Evolutionary conservation across 257 asterid genomes (phyloP).

Genomic region (Asclepias syriaca): DNA sequence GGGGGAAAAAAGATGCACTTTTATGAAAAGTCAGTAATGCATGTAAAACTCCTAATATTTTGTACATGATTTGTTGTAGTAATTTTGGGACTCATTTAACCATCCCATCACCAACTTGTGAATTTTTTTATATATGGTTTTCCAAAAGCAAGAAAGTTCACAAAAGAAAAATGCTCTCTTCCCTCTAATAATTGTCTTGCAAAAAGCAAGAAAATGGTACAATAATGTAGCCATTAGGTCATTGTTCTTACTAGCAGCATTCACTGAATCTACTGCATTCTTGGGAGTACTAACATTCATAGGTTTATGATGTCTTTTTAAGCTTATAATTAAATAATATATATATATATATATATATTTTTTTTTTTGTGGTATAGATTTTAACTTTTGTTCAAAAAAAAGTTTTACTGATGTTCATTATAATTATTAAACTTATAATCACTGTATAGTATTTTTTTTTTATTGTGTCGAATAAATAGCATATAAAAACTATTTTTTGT

Average conservation of each 20-base stretch:
- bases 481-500: too few relatives aligned
- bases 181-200: background rate
- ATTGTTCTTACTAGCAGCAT: background rate
- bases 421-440: too few relatives aligned
- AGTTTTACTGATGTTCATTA: too few relatives aligned
- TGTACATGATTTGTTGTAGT: background rate
- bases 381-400: too few relatives aligned
- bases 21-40: constrained; percentile 30
- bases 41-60: constrained; percentile 13
- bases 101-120: constrained; percentile 16
- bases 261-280: background rate
- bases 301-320: too few relatives aligned
- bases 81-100: constrained; percentile 2
- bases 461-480: too few relatives aligned
- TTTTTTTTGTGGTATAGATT: too few relatives aligned
- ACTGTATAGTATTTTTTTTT: too few relatives aligned
- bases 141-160: background rate
- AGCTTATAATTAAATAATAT: too few relatives aligned
- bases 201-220: background rate
- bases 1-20: constrained; percentile 31
- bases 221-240: background rate
- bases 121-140: background rate
- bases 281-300: background rate
- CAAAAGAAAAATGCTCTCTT: background rate
- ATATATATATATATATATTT: too few relatives aligned